Conservation (phyloP, 225 moss, liverwort and hornwort genomes). For the Marchantia paleacea region DNA sequence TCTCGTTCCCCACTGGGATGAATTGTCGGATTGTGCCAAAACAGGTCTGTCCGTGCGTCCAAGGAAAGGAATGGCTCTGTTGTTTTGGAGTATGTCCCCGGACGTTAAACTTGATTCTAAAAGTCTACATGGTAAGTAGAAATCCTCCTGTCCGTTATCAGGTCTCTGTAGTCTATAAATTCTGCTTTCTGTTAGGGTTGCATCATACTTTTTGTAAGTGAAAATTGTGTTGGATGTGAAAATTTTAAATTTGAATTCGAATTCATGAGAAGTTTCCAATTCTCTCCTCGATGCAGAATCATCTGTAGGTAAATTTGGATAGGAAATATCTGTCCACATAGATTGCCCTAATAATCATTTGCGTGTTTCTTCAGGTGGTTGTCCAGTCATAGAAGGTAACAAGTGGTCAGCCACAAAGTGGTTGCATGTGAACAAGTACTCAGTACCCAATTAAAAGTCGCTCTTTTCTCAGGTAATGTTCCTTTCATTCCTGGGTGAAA, state of each 20-base stretch:
- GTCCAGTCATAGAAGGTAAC: slow-evolving; percentile 80
- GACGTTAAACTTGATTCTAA: slow-evolving; percentile 74
- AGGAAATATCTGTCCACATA: neutral
- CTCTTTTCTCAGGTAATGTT: slow-evolving; percentile 18
- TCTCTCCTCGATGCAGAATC: neutral
- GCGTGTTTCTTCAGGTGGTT: slow-evolving; percentile 56
- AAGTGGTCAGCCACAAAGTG: slow-evolving; percentile 99
- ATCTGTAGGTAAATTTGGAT: neutral
- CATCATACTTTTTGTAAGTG: neutral
- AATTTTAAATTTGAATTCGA: neutral
- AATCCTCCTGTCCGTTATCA: neutral
- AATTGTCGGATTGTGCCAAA: slow-evolving; percentile 81
- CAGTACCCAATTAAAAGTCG: slow-evolving; percentile 36
- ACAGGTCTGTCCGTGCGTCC: slow-evolving; percentile 88
- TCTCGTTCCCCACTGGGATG: slow-evolving; percentile 68
- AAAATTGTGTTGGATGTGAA: neutral
- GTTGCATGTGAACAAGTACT: slow-evolving; percentile 77
- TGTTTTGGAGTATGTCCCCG: slow-evolving; percentile 98
- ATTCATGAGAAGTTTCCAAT: neutral
- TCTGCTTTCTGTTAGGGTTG: neutral
- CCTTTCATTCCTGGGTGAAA: too few relatives aligned
- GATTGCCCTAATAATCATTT: neutral
- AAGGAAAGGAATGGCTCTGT: slow-evolving; percentile 83
- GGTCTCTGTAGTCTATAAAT: neutral
- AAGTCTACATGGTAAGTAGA: slow-evolving; percentile 78